Percentiles rank a stretch among this genome's conserved stretches.
Evolutionary conservation across 805 yeast species (phyloP).

Genomic region (Saccharomyces paradoxus): DNA sequence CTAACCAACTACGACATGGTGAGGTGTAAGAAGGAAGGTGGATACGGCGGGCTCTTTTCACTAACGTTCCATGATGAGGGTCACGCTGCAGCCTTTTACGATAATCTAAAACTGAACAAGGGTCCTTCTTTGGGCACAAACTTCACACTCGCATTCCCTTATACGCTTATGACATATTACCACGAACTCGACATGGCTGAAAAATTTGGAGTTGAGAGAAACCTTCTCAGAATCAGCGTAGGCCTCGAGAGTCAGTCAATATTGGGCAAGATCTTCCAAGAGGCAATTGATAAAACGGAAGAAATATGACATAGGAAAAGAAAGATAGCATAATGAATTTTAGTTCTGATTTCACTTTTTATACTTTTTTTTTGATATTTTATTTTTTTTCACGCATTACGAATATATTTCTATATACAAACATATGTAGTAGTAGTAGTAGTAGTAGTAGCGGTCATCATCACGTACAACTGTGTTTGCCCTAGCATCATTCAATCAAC

Average conservation of each 20-base stretch:
- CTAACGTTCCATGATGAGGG: conserved; percentile 57
- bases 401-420: neutral
- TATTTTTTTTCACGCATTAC: conserved; percentile 2
- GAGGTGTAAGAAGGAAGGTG: conserved; percentile 52
- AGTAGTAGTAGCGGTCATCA: neutral
- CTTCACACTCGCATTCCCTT: conserved; percentile 75
- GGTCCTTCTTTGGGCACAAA: conserved; percentile 91
- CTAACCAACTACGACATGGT: conserved; percentile 59
- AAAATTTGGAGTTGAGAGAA: conserved; percentile 72
- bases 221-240: conserved; percentile 68
- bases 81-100: conserved; percentile 66
- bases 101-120: conserved; percentile 41
- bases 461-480: neutral
- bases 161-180: conserved; percentile 78
- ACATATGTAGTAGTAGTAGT: neutral
- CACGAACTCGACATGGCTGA: conserved; percentile 72
- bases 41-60: conserved; percentile 80
- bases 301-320: neutral
- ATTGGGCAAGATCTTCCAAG: conserved; percentile 40
- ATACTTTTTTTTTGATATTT: neutral
- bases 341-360: neutral
- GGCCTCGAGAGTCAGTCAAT: conserved; percentile 69
- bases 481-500: conserved; percentile 15
- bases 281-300: conserved; percentile 38
- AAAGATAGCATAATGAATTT: neutral